Evolutionary conservation across 108 stramenopile species (phyloP).

Genomic region (Fragilariopsis cylindrus): DNA sequence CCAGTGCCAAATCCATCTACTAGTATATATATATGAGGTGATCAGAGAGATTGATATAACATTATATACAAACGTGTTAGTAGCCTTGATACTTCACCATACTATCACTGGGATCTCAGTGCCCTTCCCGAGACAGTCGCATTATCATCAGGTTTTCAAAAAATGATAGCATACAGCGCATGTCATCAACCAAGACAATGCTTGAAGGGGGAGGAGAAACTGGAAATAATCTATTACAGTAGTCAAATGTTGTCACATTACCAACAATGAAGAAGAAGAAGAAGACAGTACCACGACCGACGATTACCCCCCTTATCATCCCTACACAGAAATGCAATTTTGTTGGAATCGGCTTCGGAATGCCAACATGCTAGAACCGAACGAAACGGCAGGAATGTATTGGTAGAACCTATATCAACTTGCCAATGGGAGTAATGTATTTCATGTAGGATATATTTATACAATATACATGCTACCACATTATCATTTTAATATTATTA

Average conservation of each 20-base stretch:
- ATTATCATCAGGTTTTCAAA: slow-evolving; percentile 32
- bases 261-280: background rate
- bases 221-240: slow-evolving; percentile 8
- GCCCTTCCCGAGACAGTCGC: slow-evolving; percentile 19
- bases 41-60: background rate
- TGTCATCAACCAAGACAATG: slow-evolving; percentile 12
- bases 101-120: slow-evolving; percentile 38
- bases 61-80: background rate
- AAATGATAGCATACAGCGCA: slow-evolving; percentile 13
- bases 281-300: background rate
- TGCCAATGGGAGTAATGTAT: slow-evolving; percentile 8
- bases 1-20: too few relatives aligned
- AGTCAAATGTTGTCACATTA: slow-evolving; percentile 30
- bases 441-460: background rate
- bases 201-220: slow-evolving; percentile 11
- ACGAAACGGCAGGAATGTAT: background rate
- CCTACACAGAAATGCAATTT: background rate
- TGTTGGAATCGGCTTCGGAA: background rate
- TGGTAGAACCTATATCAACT: background rate
- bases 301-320: background rate
- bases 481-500: too few relatives aligned
- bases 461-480: too few relatives aligned
- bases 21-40: too few relatives aligned
- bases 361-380: slow-evolving; percentile 35
- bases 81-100: slow-evolving; percentile 2